These are phyloP conservation scores for Spergularia bocconei DNA, from an alignment of 148 eudicot genomes.

Conservation along the genomic window DNA sequence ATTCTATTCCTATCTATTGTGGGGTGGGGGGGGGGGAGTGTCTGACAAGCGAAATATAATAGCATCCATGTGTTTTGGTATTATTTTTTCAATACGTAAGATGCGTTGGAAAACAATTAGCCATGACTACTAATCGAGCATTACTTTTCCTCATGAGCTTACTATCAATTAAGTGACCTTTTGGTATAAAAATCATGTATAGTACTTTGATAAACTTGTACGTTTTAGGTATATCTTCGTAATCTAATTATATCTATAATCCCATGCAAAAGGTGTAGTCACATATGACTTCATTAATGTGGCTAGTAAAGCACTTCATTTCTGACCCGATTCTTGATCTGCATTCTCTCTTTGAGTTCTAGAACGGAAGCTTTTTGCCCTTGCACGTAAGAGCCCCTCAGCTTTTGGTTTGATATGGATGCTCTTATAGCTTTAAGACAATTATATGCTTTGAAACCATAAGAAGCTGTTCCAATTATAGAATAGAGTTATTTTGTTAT, in stretches of 20 bases:
- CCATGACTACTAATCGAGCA: not conserved
- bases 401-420: not conserved
- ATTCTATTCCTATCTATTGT: not conserved
- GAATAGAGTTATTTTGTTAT: not conserved
- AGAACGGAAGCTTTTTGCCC: not conserved
- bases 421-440: not conserved
- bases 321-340: no score
- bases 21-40: not conserved
- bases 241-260: no score
- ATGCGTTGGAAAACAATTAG: not conserved
- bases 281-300: no score
- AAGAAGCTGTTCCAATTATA: not conserved
- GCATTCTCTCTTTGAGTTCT: no score
- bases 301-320: no score
- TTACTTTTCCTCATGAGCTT: not conserved
- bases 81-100: not conserved
- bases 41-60: not conserved
- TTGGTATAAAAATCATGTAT: no score
- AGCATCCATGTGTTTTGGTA: no score
- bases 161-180: no score
- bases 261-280: no score
- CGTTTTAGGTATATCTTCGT: no score
- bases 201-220: no score
- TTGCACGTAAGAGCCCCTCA: not conserved
- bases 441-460: not conserved